phyloP scores from a whole-genome alignment of 768 basidiomycete species.

The Lentinula lateritia region DNA sequence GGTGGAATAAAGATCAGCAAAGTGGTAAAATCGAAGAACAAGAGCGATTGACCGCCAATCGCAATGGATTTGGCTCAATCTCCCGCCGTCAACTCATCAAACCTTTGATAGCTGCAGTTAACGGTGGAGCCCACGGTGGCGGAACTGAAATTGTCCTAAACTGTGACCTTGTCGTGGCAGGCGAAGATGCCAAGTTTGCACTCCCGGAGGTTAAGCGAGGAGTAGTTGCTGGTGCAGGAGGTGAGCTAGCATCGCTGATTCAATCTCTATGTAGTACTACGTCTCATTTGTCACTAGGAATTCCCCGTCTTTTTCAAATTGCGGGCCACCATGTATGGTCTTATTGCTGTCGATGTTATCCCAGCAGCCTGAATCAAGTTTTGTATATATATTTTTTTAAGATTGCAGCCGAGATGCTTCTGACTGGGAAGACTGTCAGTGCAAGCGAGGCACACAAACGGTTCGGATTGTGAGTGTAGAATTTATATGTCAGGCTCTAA shows the following conservation, averaged over 20 bases:
- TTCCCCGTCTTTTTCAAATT: conserved; percentile 60
- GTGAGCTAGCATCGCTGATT: conserved; percentile 26
- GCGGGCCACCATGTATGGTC: conserved; percentile 68
- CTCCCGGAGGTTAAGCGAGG: conserved; percentile 78
- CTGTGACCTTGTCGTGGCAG: conserved; percentile 72
- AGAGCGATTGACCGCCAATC: conserved; percentile 29
- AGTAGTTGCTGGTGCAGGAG: conserved; percentile 68
- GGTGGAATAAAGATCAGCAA: conserved; percentile 56
- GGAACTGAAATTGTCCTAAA: conserved; percentile 67
- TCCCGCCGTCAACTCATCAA: conserved; percentile 64
- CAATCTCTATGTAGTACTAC: background rate
- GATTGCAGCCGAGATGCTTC: conserved; percentile 72
- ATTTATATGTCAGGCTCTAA: conserved; percentile 11
- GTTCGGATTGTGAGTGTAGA: conserved; percentile 64
- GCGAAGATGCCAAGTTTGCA: conserved; percentile 61
- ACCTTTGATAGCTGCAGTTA: conserved; percentile 77
- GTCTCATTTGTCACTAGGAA: conserved; percentile 32
- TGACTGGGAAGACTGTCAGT: conserved; percentile 63
- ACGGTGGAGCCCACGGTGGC: conserved; percentile 67
- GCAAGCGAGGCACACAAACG: conserved; percentile 63
- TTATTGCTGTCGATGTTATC: background rate
- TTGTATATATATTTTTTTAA: conserved; percentile 16
- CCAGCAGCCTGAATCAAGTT: too few species aligned
- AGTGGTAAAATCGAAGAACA: conserved; percentile 38
- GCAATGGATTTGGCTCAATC: conserved; percentile 67